Base-by-base conservation (phyloP, 1,284 basidiomycete genomes). In the Puccinia triticina region DNA sequence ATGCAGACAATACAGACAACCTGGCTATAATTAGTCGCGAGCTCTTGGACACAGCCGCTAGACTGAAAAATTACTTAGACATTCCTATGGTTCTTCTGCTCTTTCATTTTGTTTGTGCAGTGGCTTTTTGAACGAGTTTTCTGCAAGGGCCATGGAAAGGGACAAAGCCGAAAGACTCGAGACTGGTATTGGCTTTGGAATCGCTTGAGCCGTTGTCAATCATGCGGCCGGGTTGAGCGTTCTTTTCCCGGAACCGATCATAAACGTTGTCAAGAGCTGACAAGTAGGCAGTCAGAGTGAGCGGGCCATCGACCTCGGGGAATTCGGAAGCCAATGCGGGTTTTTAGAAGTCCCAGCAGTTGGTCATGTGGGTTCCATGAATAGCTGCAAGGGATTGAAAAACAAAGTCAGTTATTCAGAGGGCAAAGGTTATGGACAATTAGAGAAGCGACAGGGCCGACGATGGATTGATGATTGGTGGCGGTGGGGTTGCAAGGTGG, bases 331-430 rank as follows among this genome's bases (percentile, higher is more conserved):
- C 91, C 34, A 97, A 91, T 85, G 94, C 93, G 82, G 95, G 95
- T 90, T 98, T 98, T 92, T 96, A 97, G 88, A 97, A 97, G 89
- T 98, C 95, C 89, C 96, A 98, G 0, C 93, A 94, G 90, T 99
- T 97, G 85, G 93, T 92, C 93, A 99, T 98, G 90, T 97, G 94
- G 78, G 93, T 95, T 72, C 96, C 96, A 89, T 98, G 97, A 84
- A 95, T 91, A 85, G 96, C 95, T 97, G 87, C 10, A 40, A 74
- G 40, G 10, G 67, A 46, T 71, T 37, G 14, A 50, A 50, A 50
- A 18, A 18, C 8, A 50, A 69, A 32, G 34, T 48, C 16, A 72
- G 75, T 34, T 10, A 43, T 37, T n/a, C n/a, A n/a, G n/a, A n/a
- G n/a, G n/a, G n/a, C n/a, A n/a, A n/a, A n/a, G n/a, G n/a, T n/a